Conservation (phyloP, 1,284 basidiomycete species). For the Paramarasmius palmivorus region DNA sequence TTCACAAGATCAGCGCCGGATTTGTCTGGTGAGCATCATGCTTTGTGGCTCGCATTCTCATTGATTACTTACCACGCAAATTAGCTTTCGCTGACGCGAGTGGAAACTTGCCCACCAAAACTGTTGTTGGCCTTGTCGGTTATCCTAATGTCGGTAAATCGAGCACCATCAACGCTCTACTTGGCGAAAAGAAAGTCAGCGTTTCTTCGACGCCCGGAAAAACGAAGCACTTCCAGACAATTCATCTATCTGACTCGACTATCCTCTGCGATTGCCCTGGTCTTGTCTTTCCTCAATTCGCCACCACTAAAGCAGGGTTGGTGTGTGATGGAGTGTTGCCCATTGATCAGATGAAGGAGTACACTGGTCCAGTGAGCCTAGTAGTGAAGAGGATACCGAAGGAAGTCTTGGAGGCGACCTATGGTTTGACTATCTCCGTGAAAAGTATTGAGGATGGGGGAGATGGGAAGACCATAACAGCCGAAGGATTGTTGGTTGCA, state of each 20-base stretch:
- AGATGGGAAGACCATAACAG: constrained; percentile 67
- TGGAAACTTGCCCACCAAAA: constrained; percentile 65
- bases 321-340: constrained; percentile 97
- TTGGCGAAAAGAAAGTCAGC: constrained; percentile 96
- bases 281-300: constrained; percentile 98
- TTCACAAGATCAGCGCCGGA: constrained; percentile 81
- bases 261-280: constrained; percentile 99
- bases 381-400: constrained; percentile 83
- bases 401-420: constrained; percentile 86
- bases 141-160: constrained; percentile 99
- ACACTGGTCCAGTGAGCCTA: constrained; percentile 85
- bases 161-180: constrained; percentile 93
- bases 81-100: constrained; percentile 67
- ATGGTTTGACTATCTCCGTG: constrained; percentile 82
- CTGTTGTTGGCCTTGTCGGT: constrained; percentile 94
- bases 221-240: constrained; percentile 99
- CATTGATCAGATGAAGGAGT: constrained; percentile 97
- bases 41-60: background rate
- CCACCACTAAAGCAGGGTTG: constrained; percentile 92
- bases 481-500: constrained; percentile 83
- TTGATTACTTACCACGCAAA: constrained; percentile 2
- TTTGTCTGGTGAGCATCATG: constrained; percentile 56
- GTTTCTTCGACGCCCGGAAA: constrained; percentile 98
- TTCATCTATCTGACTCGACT: constrained; percentile 85
- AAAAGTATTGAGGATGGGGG: constrained; percentile 83